A percentile compares a stretch with the other conserved stretches of the same genome.
Conservation (phyloP, 352 stramenopile species). For the Phytophthora litchii region DNA sequence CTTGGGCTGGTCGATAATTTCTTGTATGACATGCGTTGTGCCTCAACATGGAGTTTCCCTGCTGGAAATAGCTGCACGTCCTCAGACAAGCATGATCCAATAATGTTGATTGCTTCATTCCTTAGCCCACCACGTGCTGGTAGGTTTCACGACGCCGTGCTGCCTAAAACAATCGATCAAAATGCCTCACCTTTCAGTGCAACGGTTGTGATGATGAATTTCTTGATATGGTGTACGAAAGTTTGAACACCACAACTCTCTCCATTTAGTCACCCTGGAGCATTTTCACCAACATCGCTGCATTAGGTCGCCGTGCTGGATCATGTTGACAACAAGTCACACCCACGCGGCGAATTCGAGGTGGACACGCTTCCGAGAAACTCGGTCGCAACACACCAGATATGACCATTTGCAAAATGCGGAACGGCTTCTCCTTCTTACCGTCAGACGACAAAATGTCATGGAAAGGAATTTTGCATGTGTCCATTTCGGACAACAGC, state of each 20-base stretch:
- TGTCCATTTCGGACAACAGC: conserved; percentile 32
- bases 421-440: conserved; percentile 40
- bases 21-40: background rate
- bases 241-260: background rate
- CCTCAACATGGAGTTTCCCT: background rate
- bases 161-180: too few species aligned
- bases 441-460: background rate
- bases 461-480: conserved; percentile 16
- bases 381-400: background rate
- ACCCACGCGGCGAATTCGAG: background rate
- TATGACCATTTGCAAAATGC: conserved; percentile 36
- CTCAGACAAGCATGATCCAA: background rate
- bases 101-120: too few species aligned
- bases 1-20: background rate
- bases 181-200: too few species aligned
- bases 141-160: too few species aligned
- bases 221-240: too few species aligned
- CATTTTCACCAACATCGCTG: background rate
- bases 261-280: background rate
- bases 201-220: too few species aligned
- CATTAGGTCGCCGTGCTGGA: background rate
- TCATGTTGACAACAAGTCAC: conserved; percentile 2
- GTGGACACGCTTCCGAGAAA: background rate
- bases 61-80: background rate
- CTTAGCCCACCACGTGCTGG: too few species aligned